phyloP scores from a whole-genome alignment of 257 asterid genomes.

The Eustoma russellianum region DNA sequence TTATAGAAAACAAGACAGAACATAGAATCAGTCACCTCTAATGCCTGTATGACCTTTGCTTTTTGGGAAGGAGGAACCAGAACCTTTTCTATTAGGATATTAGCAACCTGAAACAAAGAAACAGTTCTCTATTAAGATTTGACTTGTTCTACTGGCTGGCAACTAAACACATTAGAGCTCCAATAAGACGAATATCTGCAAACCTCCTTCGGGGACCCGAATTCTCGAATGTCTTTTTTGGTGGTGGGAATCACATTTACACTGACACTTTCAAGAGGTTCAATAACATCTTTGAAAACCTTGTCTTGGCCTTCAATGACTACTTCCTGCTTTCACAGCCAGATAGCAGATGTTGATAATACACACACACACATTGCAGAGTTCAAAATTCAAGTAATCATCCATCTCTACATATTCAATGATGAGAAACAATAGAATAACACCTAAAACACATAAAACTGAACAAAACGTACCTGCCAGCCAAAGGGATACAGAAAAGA shows the following conservation, averaged over 20 bases:
- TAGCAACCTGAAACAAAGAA: slow-evolving; percentile 56
- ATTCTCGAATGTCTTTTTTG: slow-evolving; percentile 78
- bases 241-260: slow-evolving; percentile 67
- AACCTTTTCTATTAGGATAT: slow-evolving; percentile 57
- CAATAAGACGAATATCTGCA: slow-evolving; percentile 3
- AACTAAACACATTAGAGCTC: too few species aligned
- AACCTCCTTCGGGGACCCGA: slow-evolving; percentile 83
- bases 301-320: slow-evolving; percentile 86
- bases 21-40: slow-evolving; percentile 40
- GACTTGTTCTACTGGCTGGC: too few species aligned
- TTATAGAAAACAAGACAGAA: background rate
- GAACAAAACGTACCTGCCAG: slow-evolving; percentile 61
- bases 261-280: slow-evolving; percentile 88
- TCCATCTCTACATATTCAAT: background rate
- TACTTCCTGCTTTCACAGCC: slow-evolving; percentile 54
- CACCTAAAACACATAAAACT: slow-evolving; percentile 4
- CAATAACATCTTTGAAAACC: slow-evolving; percentile 93
- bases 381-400: background rate
- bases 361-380: too few species aligned
- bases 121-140: background rate
- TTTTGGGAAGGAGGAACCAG: slow-evolving; percentile 79
- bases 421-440: background rate
- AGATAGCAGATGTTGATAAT: background rate
- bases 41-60: slow-evolving; percentile 74
- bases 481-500: slow-evolving; percentile 80